Evolutionary conservation across 768 basidiomycete genomes (phyloP), one percentile per base, ranked within the genome.

Genomic region (Pleurotus tuoliensis): DNA sequence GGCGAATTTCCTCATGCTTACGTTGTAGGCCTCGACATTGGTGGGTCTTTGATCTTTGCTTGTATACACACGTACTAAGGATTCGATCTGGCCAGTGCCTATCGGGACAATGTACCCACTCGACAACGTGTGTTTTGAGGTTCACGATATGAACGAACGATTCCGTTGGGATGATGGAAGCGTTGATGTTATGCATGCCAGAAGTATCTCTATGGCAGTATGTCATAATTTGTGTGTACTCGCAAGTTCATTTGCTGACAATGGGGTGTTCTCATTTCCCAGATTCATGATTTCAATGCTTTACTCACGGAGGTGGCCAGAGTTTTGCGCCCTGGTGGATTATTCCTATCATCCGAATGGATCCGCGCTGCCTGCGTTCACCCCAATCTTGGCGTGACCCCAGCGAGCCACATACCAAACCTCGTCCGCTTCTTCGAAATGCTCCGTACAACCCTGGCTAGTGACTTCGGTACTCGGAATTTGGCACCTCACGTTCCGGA

Each of bases 21-120:
- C 62, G 89, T 92, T 66, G 75, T 79, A 61, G 91, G 87, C 41
- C 68, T 90, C 51, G 91, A 93, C 70, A 86, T 90, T 61, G 90
- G 90, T 91, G 68, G 62, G 79, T 67, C 61, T 38, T 53, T 38
- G 46, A 58, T 52, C 30, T 46, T 54, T 25, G 38, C 56, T 62
- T 43, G 27, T 8, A 0, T 13, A 43, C 53, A 52, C 55, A n/a
- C 15, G 16, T n/a, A 20, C 43, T 52, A 34, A 34, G 8, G 18
- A 12, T 30, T 47, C 3, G 18, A 18, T 51, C 52, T 46, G 27
- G 43, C 45, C 64, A 92, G 89, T 88, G 24, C 89, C 89, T 22
- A 87, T 91, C 59, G 80, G 82, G 34, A 87, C 87, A 0, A 76
- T 82, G 59, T 81, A 80, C 58, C 87, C 87, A 1, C 77, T 67